Evolutionary conservation across 257 asterid species (phyloP).

Genomic region (Ehretia macrophylla): DNA sequence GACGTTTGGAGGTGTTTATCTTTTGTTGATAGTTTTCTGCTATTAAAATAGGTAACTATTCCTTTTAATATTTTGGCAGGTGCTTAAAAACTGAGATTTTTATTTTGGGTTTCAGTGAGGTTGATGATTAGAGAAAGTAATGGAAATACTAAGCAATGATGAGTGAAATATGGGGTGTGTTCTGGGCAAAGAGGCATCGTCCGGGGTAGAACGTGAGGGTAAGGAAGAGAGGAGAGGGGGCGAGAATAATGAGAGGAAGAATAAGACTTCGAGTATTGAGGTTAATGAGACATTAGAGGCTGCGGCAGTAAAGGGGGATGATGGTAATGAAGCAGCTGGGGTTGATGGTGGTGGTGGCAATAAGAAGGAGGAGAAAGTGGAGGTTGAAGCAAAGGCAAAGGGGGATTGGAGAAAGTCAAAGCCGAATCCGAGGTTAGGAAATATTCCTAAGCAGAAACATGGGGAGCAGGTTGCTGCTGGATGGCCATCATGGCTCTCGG

Average conservation of each 20-base stretch:
- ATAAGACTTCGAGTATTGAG: not conserved
- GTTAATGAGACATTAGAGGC: not conserved
- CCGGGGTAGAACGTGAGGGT: not conserved
- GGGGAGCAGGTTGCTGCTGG: constrained; percentile 6
- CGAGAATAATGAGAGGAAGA: not conserved
- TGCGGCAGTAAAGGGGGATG: not conserved
- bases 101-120: not conserved
- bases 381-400: not conserved
- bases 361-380: not conserved
- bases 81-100: not conserved
- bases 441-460: not conserved
- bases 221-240: not conserved
- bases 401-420: not conserved
- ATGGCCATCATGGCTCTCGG: constrained; percentile 4
- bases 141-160: not conserved
- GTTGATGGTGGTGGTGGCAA: not conserved
- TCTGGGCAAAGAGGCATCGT: not conserved
- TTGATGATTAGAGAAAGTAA: not conserved
- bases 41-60: not conserved
- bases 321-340: not conserved
- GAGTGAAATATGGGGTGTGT: not conserved
- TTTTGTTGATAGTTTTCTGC: not conserved
- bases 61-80: not conserved
- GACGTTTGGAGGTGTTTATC: too few relatives aligned
- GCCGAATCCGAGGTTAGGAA: not conserved